Evolutionary conservation across 2,329 filamentous ascomycete genomes (phyloP).

Genomic region (Magnaporthiopsis poae): DNA sequence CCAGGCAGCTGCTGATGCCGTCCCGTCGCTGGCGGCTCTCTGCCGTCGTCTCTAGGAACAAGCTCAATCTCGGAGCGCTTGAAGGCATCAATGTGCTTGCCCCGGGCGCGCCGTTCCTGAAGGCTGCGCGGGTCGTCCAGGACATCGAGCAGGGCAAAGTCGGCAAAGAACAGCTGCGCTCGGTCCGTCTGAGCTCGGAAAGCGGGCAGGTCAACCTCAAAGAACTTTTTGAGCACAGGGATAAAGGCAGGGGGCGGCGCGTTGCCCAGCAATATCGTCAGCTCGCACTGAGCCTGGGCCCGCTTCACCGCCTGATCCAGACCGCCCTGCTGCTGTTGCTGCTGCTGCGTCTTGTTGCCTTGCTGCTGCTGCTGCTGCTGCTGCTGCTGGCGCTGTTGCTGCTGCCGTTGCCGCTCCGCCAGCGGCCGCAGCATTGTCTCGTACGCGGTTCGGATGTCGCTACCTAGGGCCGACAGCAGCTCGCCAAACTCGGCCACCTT

Average conservation of each 20-base stretch:
- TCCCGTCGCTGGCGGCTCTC: not conserved
- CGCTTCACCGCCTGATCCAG: constrained; percentile 35
- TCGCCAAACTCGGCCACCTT: constrained; percentile 54
- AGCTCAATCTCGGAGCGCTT: constrained; percentile 42
- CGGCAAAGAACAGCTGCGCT: constrained; percentile 60
- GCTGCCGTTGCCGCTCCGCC: constrained; percentile 23
- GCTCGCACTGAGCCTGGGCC: constrained; percentile 39
- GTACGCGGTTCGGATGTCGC: constrained; percentile 43
- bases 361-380: constrained; percentile 25
- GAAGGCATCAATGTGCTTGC: constrained; percentile 44
- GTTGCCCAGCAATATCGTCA: constrained; percentile 40
- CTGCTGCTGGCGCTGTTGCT: constrained; percentile 30
- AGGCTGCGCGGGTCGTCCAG: constrained; percentile 45
- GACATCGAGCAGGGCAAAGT: constrained; percentile 61
- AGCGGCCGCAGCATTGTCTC: constrained; percentile 33
- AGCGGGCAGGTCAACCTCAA: constrained; percentile 47
- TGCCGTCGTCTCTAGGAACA: not conserved
- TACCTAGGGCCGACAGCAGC: constrained; percentile 40
- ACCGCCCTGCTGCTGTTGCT: constrained; percentile 26
- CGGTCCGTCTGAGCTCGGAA: constrained; percentile 51
- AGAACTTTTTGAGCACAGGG: constrained; percentile 54
- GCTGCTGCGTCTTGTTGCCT: constrained; percentile 13
- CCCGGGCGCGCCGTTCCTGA: constrained; percentile 22
- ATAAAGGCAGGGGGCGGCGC: constrained; percentile 38
- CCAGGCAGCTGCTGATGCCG: constrained; percentile 10